These are phyloP conservation scores for Ichthyophthirius multifiliis DNA, from an alignment of 169 alveolate species.

Conservation along the genomic window DNA sequence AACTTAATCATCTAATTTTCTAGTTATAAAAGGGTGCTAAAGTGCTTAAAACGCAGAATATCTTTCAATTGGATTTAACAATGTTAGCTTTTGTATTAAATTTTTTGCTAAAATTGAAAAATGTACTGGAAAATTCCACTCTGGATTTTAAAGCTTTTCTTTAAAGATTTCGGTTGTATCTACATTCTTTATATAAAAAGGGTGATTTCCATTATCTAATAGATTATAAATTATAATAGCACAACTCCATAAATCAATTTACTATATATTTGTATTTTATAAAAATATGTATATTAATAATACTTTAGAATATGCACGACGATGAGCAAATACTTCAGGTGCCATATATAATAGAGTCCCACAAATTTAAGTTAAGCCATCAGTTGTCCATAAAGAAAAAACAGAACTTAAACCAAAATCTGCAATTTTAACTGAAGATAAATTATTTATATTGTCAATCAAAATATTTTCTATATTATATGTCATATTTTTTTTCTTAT, in stretches of 20 bases:
- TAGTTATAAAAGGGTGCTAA: no score
- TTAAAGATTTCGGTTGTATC: neutral
- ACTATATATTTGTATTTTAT: no score
- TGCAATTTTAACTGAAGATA: constrained; percentile 52
- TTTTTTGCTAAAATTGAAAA: no score
- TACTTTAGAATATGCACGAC: constrained; percentile 57
- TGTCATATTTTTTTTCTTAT: no score
- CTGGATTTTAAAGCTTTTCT: neutral
- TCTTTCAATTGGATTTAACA: no score
- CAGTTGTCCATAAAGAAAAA: constrained; percentile 37
- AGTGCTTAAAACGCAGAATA: no score
- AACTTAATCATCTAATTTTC: no score
- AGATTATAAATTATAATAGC: constrained; percentile 70
- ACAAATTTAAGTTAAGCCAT: constrained; percentile 55
- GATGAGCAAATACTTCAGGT: constrained; percentile 77
- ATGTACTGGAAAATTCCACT: neutral
- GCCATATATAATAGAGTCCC: constrained; percentile 86
- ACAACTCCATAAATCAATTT: constrained; percentile 74
- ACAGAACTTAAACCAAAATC: constrained; percentile 79
- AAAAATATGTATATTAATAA: no score
- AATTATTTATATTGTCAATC: constrained; percentile 56
- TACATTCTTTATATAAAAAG: constrained; percentile 40
- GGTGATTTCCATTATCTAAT: constrained; percentile 58
- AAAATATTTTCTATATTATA: constrained; percentile 75
- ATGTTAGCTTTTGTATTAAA: no score